These are phyloP conservation scores for Aspergillus sp. DNA, from an alignment of 2,329 filamentous ascomycete species.

Conservation along the genomic window DNA sequence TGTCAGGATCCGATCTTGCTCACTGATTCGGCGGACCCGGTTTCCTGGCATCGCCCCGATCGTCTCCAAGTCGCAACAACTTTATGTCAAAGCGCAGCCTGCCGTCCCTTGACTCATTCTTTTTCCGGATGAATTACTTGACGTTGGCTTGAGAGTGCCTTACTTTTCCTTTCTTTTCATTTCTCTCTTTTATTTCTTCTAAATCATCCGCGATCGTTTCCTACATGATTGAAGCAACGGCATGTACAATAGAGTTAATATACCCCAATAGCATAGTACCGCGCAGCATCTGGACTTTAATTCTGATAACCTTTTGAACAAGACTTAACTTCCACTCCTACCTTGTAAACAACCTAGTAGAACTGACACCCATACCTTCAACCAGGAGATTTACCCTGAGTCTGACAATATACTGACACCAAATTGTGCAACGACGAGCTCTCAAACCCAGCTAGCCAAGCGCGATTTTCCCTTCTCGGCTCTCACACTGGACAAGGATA, in stretches of 20 bases:
- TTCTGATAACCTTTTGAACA: constrained; percentile 9
- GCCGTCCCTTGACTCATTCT: constrained; percentile 7
- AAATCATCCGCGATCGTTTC: constrained; percentile 5
- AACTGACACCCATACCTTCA: background rate
- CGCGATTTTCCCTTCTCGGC: background rate
- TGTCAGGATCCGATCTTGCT: constrained; percentile 2
- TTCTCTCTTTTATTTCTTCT: background rate
- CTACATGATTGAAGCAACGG: constrained; percentile 28
- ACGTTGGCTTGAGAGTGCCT: constrained; percentile 7
- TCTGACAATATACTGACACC: background rate
- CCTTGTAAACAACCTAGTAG: background rate
- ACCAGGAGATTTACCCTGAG: background rate
- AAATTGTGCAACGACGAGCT: background rate
- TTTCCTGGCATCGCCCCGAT: background rate
- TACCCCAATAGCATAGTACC: constrained; percentile 33
- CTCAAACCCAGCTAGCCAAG: background rate
- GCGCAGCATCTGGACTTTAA: constrained; percentile 13
- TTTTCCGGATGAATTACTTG: constrained; percentile 7
- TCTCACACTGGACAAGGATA: background rate
- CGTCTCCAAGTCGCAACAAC: background rate
- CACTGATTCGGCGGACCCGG: constrained; percentile 1
- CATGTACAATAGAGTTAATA: constrained; percentile 42
- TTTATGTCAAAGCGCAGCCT: constrained; percentile 13
- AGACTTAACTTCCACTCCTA: constrained; percentile 1
- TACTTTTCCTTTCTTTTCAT: background rate